A percentile compares a stretch with the other conserved stretches of the same genome.
These are phyloP conservation scores for Talaromyces amestolkiae DNA, from an alignment of 2,329 filamentous ascomycete species.

Conservation along the genomic window DNA sequence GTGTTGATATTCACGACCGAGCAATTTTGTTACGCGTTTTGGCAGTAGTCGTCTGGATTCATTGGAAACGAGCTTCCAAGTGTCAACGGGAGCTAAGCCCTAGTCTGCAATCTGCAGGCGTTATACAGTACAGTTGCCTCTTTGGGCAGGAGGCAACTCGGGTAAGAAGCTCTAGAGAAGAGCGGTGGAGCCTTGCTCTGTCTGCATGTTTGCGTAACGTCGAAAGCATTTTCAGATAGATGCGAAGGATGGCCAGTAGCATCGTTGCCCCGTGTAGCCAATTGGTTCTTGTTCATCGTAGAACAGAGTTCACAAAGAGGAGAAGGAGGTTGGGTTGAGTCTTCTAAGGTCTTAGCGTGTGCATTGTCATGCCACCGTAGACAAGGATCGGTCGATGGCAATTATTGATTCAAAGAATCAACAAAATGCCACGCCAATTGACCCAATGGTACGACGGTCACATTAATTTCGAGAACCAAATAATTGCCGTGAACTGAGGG, in stretches of 20 bases:
- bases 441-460: slow-evolving; percentile 14
- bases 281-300: slow-evolving; percentile 8
- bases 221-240: not conserved
- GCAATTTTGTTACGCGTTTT: slow-evolving; percentile 17
- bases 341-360: slow-evolving; percentile 12
- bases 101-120: slow-evolving; percentile 14
- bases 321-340: not conserved
- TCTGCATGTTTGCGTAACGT: slow-evolving; percentile 14
- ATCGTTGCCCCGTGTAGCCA: slow-evolving; percentile 4
- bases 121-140: slow-evolving; percentile 14
- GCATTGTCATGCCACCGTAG: slow-evolving; percentile 8
- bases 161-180: not conserved
- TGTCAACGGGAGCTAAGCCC: slow-evolving; percentile 13
- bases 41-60: slow-evolving; percentile 10
- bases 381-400: slow-evolving; percentile 17
- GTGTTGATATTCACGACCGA: slow-evolving; percentile 16
- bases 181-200: not conserved
- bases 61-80: slow-evolving; percentile 19
- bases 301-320: slow-evolving; percentile 12
- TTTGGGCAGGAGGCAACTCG: slow-evolving; percentile 11
- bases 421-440: slow-evolving; percentile 4
- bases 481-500: slow-evolving; percentile 32
- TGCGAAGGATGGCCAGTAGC: not conserved
- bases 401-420: slow-evolving; percentile 6
- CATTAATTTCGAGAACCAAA: slow-evolving; percentile 6